Base-by-base conservation (phyloP, 768 basidiomycete genomes). In the Suillus tomentosus region DNA sequence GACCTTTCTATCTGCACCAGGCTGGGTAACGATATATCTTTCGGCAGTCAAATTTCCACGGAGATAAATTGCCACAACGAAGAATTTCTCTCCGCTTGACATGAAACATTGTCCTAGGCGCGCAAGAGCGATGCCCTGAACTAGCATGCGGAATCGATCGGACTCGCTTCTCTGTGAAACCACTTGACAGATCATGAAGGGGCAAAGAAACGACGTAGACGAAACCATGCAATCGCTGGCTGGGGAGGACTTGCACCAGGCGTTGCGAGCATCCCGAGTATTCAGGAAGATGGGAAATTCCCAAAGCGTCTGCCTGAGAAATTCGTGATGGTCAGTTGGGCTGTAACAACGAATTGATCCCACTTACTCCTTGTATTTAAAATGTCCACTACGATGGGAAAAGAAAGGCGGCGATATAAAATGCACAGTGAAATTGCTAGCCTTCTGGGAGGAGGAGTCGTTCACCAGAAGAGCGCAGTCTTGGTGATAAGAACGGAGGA, bases 391-490 rank as follows among this genome's bases (percentile, higher is more conserved):
- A 8, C 15, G 9, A 19, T 3, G 10, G 11, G 51, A 62, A 61
- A 63, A 70, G 22, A 70, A 70, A 0, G 62, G 65, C 1, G 70
- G 67, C 1, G 53, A 62, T 27, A 69, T 13, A 3, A 71, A 65
- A 59, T 68, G 15, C 1, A 61, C 31, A 8, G 42, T 14, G 42
- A 71, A 71, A 15, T 62, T 66, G 22, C 64, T 63, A 10, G 66
- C 61, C 56, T 67, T 65, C n/a, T 55, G 11, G 37, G 50, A 51
- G 39, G 58, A 67, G 15, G 64, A 62, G 17, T 56, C 5, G 2
- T 3, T 27, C n/a, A 7, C 5, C 11, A 65, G 15, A 17, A 19
- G 24, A 13, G 8, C 2, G 13, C 14, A 58, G 24, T 63, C 66
- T 42, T 36, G 17, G 11, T 48, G 22, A 48, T 37, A 65, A 24